Evolutionary conservation across 352 stramenopile genomes (phyloP), one percentile per base, ranked within the genome.

Genomic region (Globisporangium takayamanum): DNA sequence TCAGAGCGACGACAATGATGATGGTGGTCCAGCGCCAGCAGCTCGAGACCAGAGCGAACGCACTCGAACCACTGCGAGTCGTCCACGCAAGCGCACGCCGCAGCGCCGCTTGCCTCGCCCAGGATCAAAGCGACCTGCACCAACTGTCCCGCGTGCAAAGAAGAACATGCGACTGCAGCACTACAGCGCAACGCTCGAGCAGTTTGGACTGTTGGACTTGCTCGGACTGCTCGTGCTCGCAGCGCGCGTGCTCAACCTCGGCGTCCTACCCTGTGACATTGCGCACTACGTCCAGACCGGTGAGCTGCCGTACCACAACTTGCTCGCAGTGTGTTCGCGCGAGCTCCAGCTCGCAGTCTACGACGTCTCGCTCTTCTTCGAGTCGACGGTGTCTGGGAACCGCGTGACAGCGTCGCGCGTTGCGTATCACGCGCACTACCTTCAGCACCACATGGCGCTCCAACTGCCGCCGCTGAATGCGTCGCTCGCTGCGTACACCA

Each of bases 381-480:
- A 88, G 15, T 68, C 76, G 33, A 68, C 66, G 14, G 62, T 85
- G 20, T 37, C 50, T 14, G 60, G 57, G 15, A 73, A 88, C 49
- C 68, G 67, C 50, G 59, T 78, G 15, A 74, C 60, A 16, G 64
- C 73, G 0, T 62, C 70, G 10, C 66, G 70, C 16, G 69, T 90
- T 26, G 68, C 76, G 15, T 87, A 77, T 53, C 62, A 69, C 11
- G 68, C 80, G 2, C 69, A 87, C 22, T 74, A 88, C 48, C 60
- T 92, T 25, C 75, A 89, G 59, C 74, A 86, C 46, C 80, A 92
- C 47, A 72, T 94, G 55, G 82, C 83, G 12, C 67, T 94, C 26
- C 66, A 65, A 44, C 41, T 94, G 46, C 84, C 84, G 39, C 80
- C 84, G 18, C 55, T 94, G 28, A 94, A 94, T 54, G 72, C 73